Base-by-base conservation (phyloP, 2,329 filamentous ascomycete species). In the Diaporthe vexans region DNA sequence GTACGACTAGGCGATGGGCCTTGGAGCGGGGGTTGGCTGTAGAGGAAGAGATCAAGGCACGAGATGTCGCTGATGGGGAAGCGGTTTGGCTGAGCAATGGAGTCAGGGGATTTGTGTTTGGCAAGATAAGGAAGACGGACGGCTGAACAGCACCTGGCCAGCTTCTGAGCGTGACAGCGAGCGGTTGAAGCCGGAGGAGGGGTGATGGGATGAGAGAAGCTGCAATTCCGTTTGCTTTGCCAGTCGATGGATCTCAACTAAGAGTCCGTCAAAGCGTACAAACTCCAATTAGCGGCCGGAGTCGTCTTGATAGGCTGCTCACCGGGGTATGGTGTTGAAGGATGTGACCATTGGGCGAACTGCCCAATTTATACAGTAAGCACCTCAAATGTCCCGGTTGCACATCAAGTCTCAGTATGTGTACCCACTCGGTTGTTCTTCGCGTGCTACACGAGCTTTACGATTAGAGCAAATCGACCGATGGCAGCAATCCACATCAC, bases 21-120 rank as follows among this genome's bases (percentile, higher is more conserved):
- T 81, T 98, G 56, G 89, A 93, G 75, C 89, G 88, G 90, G 85
- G 84, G 0, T 84, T 97, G 58, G 95, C 90, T 71, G 86, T 88
- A 40, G 94, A 97, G 80, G 89, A 91, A 76, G 82, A 85, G 4
- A 86, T 98, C 21, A 82, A 82, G n/a, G 86, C 85, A 2, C 84
- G 87, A 17, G 91, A 91, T 9, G 82, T 98, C 17, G 80, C 86
- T 4, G 87, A 94, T 76, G 94, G 92, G 0, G 95, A 98, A 82
- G 88, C 92, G 71, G 93, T 95, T 76, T 97, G 95, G 94, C 84
- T 98, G 71, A 98, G 95, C 82, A 98, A 96, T 82, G 95, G 94
- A 0, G 93, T 96, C 1, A 89, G 93, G 77, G 96, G 96, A 0
- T 98, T 97, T 77, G 86, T 92, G 17, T 85, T 81, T 73, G 90